Percentiles rank a stretch among this genome's conserved stretches.
phyloP scores from a whole-genome alignment of 352 stramenopile genomes.

The Discostella stelligera region DNA sequence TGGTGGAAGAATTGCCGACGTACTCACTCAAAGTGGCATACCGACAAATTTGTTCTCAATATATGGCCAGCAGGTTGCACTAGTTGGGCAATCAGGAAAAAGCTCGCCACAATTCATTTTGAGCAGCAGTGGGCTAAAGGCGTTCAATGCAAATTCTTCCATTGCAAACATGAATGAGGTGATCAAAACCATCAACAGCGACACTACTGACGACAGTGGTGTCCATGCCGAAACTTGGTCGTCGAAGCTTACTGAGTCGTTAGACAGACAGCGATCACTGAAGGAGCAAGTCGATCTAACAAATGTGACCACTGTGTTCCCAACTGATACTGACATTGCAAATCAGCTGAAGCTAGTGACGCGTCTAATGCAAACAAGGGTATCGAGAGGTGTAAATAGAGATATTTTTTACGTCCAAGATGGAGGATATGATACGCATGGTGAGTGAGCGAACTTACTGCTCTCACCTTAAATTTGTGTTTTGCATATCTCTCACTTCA shows the following conservation, averaged over 20 bases:
- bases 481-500: background rate
- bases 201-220: constrained; percentile 43
- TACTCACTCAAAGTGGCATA: constrained; percentile 45
- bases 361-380: constrained; percentile 53
- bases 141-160: constrained; percentile 47
- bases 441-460: background rate
- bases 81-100: constrained; percentile 33
- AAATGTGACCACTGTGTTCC: constrained; percentile 37
- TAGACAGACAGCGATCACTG: constrained; percentile 39
- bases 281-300: constrained; percentile 37
- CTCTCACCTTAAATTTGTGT: background rate
- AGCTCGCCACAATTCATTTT: constrained; percentile 35
- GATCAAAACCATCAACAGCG: constrained; percentile 56
- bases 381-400: constrained; percentile 33
- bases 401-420: constrained; percentile 69
- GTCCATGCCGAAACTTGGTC: constrained; percentile 66
- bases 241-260: constrained; percentile 39
- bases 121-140: constrained; percentile 20
- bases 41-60: constrained; percentile 49
- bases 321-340: constrained; percentile 16
- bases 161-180: constrained; percentile 36
- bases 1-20: constrained; percentile 51
- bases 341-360: constrained; percentile 57
- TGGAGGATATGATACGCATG: constrained; percentile 70
- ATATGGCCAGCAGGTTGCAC: constrained; percentile 31